Evolutionary conservation across 306 rosid species (phyloP), one percentile per base, ranked within the genome.

Genomic region (Vigna angularis): DNA sequence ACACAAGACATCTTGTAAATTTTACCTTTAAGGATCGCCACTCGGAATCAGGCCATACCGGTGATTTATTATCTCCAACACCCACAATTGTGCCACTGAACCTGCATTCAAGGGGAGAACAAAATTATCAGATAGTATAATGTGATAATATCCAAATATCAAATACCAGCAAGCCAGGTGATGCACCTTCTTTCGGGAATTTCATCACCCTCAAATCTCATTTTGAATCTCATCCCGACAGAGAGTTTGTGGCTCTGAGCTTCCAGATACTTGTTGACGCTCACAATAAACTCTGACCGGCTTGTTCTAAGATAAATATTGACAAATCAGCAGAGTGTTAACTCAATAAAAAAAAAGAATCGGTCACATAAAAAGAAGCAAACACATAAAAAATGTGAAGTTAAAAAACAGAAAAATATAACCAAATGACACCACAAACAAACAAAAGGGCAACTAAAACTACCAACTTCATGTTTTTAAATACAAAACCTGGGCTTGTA

Each of bases 181-280:
- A 66, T 66, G 72, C 72, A 66, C 72, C 72, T 66, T 66, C 72
- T 66, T 66, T 66, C 72, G 2, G 72, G 72, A 44, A 66, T 44
- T 20, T 66, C 72, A 13, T 66, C 53, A 42, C 72, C 72, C 18
- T 66, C 72, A 66, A 66, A 66, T 44, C 36, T 44, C 72, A 66
- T 66, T 66, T 13, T 66, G 12, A 66, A 66, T 20, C 72, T 66
- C 53, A 66, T 66, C 72, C 72, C 72, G 20, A 66, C 72, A 66
- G 72, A 66, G 72, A 66, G 72, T 22, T 66, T 66, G 44, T 44
- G 72, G 22, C 53, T 44, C 53, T 66, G 53, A 42, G 36, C 72
- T 66, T 66, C 72, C 11, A 66, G 72, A 44, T 66, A 66, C 36
- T 66, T 66, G 72, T 66, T 66, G 72, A 66, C 53, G 1, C 72